Evolutionary conservation across 768 basidiomycete genomes (phyloP).

Genomic region (Amanita rubescens): DNA sequence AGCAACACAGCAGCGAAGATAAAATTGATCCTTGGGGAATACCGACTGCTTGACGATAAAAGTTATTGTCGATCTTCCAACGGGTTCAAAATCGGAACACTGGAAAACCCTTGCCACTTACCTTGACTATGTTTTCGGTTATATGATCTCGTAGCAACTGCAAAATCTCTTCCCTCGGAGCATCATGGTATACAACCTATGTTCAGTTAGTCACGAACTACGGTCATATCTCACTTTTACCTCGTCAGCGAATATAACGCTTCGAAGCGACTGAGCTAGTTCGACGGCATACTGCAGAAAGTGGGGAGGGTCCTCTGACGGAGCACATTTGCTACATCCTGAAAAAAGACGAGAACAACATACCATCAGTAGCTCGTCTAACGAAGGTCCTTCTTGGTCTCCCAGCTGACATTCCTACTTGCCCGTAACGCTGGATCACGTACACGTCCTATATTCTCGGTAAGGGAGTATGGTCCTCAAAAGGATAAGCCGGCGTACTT

Average conservation of each 20-base stretch:
- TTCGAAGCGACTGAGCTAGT: constrained; percentile 57
- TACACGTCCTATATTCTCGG: constrained; percentile 54
- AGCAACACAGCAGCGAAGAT: constrained; percentile 88
- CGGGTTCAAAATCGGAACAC: constrained; percentile 2
- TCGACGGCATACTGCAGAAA: constrained; percentile 66
- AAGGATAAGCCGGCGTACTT: constrained; percentile 34
- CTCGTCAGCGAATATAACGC: constrained; percentile 84
- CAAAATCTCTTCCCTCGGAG: constrained; percentile 53
- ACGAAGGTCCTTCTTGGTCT: constrained; percentile 50
- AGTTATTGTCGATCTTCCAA: constrained; percentile 66
- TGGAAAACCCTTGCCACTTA: constrained; percentile 15
- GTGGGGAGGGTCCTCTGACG: constrained; percentile 63
- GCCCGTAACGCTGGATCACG: constrained; percentile 61
- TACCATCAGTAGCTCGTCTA: constrained; percentile 63
- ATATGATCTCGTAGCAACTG: constrained; percentile 84
- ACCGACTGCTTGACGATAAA: constrained; percentile 85
- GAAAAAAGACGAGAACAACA: not conserved
- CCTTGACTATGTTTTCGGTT: constrained; percentile 88
- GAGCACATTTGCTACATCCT: not conserved
- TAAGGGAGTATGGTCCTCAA: not conserved
- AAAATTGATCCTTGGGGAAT: constrained; percentile 98
- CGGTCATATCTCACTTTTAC: constrained; percentile 30
- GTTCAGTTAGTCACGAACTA: not conserved
- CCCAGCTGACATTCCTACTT: constrained; percentile 49
- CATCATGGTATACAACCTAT: constrained; percentile 42